Evolutionary conservation across 23 red algal genomes (phyloP).

Genomic region (Gracilaria gracilis): DNA sequence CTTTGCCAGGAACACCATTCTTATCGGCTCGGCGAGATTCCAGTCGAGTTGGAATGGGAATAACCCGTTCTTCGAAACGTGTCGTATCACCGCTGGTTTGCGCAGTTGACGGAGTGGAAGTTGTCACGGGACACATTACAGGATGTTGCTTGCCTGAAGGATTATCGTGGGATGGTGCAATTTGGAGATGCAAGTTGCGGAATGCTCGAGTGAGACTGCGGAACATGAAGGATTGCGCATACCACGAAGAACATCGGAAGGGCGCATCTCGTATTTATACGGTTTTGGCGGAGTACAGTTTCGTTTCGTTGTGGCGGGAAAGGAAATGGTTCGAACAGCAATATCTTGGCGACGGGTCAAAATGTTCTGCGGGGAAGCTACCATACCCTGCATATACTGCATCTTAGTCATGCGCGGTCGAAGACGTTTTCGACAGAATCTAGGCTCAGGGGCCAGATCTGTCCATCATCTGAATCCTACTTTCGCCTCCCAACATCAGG

Average conservation of each 20-base stretch:
- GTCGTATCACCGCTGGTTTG: background rate
- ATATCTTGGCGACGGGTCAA: too few species aligned
- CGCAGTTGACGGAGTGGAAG: background rate
- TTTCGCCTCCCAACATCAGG: background rate
- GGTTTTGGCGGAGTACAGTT: background rate
- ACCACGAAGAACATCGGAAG: background rate
- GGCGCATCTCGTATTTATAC: background rate
- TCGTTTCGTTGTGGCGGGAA: constrained; percentile 25
- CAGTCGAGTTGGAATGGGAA: constrained; percentile 8
- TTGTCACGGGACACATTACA: background rate
- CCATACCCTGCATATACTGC: background rate
- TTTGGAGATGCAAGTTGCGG: too few species aligned
- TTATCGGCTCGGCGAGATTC: background rate
- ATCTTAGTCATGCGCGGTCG: background rate
- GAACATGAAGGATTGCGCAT: background rate
- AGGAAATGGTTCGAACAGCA: background rate
- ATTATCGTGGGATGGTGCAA: too few species aligned
- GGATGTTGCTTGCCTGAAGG: background rate
- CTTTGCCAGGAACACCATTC: background rate
- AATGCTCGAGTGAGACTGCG: background rate
- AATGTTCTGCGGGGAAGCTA: too few species aligned
- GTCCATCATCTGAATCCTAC: background rate
- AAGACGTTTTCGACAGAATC: background rate
- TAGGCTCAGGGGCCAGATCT: background rate
- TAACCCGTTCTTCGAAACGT: background rate